A percentile compares a stretch with the other conserved stretches of the same genome.
Conservation (phyloP, 805 yeast species). For the Teunomyces aglyptinius region DNA sequence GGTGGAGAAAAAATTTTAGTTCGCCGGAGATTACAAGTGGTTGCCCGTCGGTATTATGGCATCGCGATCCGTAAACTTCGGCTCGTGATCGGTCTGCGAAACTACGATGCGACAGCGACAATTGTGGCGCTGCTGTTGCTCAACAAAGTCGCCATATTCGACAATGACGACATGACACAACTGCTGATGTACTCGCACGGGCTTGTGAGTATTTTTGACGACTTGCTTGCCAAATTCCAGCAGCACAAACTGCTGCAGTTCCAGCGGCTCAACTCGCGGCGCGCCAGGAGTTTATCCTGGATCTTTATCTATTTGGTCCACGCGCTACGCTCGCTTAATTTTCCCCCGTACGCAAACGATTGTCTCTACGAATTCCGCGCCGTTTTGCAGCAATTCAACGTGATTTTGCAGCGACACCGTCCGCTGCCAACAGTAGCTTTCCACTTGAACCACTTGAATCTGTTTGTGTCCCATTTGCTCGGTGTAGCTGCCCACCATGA, state of each 20-base stretch:
- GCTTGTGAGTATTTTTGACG: constrained; percentile 16
- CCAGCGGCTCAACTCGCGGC: background rate
- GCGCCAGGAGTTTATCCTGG: background rate
- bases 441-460: constrained; percentile 11
- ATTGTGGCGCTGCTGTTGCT: constrained; percentile 19
- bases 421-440: constrained; percentile 3
- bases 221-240: constrained; percentile 9
- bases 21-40: background rate
- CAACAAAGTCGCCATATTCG: constrained; percentile 21
- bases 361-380: constrained; percentile 5
- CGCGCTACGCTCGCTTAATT: constrained; percentile 3
- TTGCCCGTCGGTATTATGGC: constrained; percentile 13
- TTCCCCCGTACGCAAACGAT: constrained; percentile 4
- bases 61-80: constrained; percentile 10
- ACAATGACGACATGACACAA: constrained; percentile 15
- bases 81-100: constrained; percentile 1
- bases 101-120: constrained; percentile 15
- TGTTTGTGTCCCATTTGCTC: constrained; percentile 8
- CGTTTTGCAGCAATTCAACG: background rate
- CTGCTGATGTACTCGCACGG: constrained; percentile 22
- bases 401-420: background rate
- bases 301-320: background rate
- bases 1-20: background rate
- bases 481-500: background rate
- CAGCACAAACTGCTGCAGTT: background rate